Percentiles rank a stretch among this genome's conserved stretches.
These are phyloP conservation scores for Sutorius australiensis DNA, from an alignment of 768 basidiomycete species.

Conservation along the genomic window DNA sequence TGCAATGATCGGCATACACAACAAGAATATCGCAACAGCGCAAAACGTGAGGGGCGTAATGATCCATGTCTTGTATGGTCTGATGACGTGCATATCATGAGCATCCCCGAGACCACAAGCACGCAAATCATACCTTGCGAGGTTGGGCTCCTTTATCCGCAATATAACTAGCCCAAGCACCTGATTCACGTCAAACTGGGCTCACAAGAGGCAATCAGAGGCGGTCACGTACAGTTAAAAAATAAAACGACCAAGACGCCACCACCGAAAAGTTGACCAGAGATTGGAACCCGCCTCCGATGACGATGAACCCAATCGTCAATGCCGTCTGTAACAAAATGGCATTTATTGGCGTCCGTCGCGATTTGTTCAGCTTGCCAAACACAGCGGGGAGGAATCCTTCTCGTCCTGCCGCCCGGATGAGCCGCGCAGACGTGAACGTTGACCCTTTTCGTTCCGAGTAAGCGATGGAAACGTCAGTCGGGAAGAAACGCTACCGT, in stretches of 20 bases:
- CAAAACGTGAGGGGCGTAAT: constrained; percentile 89
- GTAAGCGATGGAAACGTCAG: neutral
- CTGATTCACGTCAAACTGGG: constrained; percentile 34
- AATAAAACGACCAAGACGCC: constrained; percentile 84
- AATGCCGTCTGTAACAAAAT: constrained; percentile 73
- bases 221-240: constrained; percentile 62
- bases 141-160: constrained; percentile 83
- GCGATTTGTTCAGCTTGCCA: constrained; percentile 65
- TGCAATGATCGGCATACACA: constrained; percentile 93
- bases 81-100: constrained; percentile 25
- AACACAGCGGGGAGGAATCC: constrained; percentile 84
- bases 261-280: constrained; percentile 89
- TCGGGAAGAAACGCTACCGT: constrained; percentile 47
- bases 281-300: constrained; percentile 87
- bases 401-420: constrained; percentile 87
- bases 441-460: constrained; percentile 48
- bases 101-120: neutral
- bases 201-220: neutral
- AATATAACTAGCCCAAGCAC: constrained; percentile 86
- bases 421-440: constrained; percentile 77
- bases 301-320: constrained; percentile 71
- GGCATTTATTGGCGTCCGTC: constrained; percentile 87
- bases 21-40: constrained; percentile 54
- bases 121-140: constrained; percentile 57
- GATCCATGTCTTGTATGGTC: constrained; percentile 92